Base-by-base conservation (phyloP, 2,329 filamentous ascomycete species). In the Aspergillus carbonarius region DNA sequence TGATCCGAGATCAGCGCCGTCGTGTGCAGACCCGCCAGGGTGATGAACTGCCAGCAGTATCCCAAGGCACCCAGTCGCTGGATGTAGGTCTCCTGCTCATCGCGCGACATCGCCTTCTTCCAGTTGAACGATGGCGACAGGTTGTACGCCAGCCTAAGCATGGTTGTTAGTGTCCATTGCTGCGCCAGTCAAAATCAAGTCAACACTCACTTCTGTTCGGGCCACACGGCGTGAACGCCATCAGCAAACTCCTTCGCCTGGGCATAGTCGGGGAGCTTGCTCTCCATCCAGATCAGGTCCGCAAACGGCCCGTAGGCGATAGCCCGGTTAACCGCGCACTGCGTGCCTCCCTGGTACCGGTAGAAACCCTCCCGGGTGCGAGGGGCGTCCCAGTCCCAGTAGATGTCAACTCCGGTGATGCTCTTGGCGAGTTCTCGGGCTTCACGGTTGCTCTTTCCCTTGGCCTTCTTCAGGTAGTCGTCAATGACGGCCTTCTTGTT, bases 41-140 rank as follows among this genome's bases (percentile, higher is more conserved):
- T 99, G 82, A 99, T 99, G 83, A 99, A 99, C 79, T 99, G 95
- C 95, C 95, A 99, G 86, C 92, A 96, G 85, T 99, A 99, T 63
- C 95, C 95, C 50, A 99, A 85, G 63, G 81, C 72, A 61, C 88
- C 92, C 40, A 99, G 89, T 42, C 95, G 91, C 63, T 88, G 82
- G 81, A 99, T 99, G 81, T 98, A 99, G 18, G 95, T 99, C 81
- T 96, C 92, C 80, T 99, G 95, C 76, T 98, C 93, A 54, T 85
- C 83, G 66, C 90, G 87, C 46, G 91, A 84, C 93, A 97, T 97
- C 69, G 93, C 95, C 59, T 92, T 85, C 83, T 98, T 98, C 95
- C 95, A 99, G 86, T 99, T 99, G 89, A 99, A 99, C 3, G 92
- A 96, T 30, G 95, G 95, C 0, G 92, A 97, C 64, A 99, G 88